Evolutionary conservation across 345 rosid species (phyloP), one percentile per base, ranked within the genome.

Genomic region (Trapa incisa): DNA sequence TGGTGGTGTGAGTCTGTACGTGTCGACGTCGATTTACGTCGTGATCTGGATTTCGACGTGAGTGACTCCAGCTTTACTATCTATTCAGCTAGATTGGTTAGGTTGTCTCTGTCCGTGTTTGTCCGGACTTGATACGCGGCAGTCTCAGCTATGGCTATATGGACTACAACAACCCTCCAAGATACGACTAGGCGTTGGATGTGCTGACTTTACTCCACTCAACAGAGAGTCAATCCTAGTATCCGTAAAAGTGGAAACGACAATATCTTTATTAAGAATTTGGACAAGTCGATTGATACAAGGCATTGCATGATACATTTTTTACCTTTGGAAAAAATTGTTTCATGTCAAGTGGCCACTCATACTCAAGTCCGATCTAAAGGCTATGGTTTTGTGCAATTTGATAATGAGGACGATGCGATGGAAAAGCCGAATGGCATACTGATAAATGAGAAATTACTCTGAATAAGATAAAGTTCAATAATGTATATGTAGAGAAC

Each of bases 371-470:
- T 96, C 62, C 95, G 86, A 76, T 94, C 97, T 11, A 94, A 83
- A 80, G 99, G 99, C 61, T 89, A 91, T 75, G 97, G 99, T 14
- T 94, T 94, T 76, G 97, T 91, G 41, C 97, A 91, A 71, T 94
- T 78, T 75, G 96, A 87, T 65, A 81, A 58, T 66, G 96, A 84
- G 17, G 96, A 91, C 73, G 74, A 43, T 67, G 96, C 96, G 12
- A 87, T 87, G 43, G 94, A 88, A 58, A 84, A 91, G 73, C 71
- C 91, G 62, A 86, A 91, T 73, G 97, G 97, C 60, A 94, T 91
- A 96, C 87, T 94, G 63, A 71, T 94, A 42, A 94, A 94, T 73
- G 99, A 66, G 96, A 90, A 1, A 72, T 71, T 65, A 69, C 79
- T 1, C 66, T 42, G 53, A 79, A 76, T 65, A 84, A 77, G 75